Evolutionary conservation across 305 asterid species (phyloP), one percentile per base, ranked within the genome.

Genomic region (Andrographis paniculata): DNA sequence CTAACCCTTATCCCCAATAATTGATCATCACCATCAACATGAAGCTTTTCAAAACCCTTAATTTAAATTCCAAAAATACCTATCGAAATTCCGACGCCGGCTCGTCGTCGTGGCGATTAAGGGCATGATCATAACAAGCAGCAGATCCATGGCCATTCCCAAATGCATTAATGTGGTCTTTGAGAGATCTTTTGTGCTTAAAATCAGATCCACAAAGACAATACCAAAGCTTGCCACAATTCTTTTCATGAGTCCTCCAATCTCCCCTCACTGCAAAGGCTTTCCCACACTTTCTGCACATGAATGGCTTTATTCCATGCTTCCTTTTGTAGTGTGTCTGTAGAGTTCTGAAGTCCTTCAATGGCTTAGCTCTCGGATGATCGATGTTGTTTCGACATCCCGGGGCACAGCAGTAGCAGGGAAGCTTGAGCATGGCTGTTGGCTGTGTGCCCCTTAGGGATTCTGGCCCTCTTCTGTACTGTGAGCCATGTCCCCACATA

Each of bases 401-500:
- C 0, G 85, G 78, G 0, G 95, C 61, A 19, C 96, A 87, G 52
- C 96, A 87, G 50, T 83, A 87, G 69, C 96, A 87, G 1, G 95
- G 96, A 0, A 87, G 79, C 58, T 85, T 68, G 0, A 87, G 74
- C 96, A 87, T 87, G 9, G 85, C 95, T 1, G 96, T 83, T 5
- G 96, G 96, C 51, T 87, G 96, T 1, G 86, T 74, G 17, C 96
- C 96, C 17, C 82, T 59, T 0, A 84, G 68, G 0, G 94, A 84
- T 40, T 83, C 94, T 0, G 94, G 94, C 0, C 94, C 94, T 51
- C 75, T 75, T 42, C 94, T 65, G 72, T 84, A 84, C 19, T 84
- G 93, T 1, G 95, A 84, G 7, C 96, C 96, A 60, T 87, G 96
- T 17, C 95, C 96, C 96, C 96, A 87, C 96, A 84, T 87, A 42